Evolutionary conservation across 768 basidiomycete genomes (phyloP).

Genomic region (Pleurotus ostreatus): DNA sequence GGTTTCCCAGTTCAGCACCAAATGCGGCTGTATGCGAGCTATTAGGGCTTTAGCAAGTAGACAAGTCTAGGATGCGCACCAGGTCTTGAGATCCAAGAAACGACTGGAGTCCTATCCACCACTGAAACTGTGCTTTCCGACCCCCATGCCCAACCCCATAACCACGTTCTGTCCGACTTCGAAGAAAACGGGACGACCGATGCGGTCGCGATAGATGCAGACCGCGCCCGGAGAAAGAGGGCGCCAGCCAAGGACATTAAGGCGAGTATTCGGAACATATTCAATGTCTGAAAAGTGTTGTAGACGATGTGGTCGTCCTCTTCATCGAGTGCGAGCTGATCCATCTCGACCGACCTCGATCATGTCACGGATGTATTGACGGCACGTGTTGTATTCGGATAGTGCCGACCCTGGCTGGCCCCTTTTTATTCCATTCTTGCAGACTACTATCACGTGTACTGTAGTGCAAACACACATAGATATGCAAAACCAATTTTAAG

Average conservation of each 20-base stretch:
- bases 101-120: slow-evolving; percentile 67
- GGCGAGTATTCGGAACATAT: slow-evolving; percentile 8
- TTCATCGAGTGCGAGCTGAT: slow-evolving; percentile 4
- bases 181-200: slow-evolving; percentile 24
- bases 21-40: slow-evolving; percentile 54
- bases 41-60: neutral
- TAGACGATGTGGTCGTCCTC: neutral
- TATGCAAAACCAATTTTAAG: too few relatives aligned
- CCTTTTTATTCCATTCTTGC: too few relatives aligned
- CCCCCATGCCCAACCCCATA: slow-evolving; percentile 68
- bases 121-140: slow-evolving; percentile 69
- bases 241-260: slow-evolving; percentile 1
- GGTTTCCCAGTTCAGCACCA: slow-evolving; percentile 66
- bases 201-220: slow-evolving; percentile 26
- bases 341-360: slow-evolving; percentile 5
- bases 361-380: neutral
- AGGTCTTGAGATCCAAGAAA: slow-evolving; percentile 68
- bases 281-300: neutral
- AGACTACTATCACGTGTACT: too few relatives aligned
- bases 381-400: neutral
- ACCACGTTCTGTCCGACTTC: slow-evolving; percentile 51
- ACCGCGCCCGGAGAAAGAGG: slow-evolving; percentile 7
- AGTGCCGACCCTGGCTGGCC: too few relatives aligned
- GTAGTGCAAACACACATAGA: too few relatives aligned
- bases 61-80: slow-evolving; percentile 25